Base-by-base conservation (phyloP, 768 basidiomycete genomes). In the Amanita rimosa region DNA sequence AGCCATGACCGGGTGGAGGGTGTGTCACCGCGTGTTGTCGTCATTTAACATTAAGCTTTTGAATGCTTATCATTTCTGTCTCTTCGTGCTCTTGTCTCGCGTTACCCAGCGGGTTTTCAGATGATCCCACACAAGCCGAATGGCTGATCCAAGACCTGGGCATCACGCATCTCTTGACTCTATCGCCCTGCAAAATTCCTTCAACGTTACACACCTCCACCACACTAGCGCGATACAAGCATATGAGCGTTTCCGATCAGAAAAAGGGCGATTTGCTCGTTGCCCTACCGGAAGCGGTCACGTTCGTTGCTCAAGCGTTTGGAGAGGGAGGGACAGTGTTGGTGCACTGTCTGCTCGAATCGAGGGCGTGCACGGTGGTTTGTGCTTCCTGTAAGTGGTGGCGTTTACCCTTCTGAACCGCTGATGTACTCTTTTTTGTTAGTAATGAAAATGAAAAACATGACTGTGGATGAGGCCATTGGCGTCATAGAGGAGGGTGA, bases 341-440 rank as follows among this genome's bases (percentile, higher is more conserved):
- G 19, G 70, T 83, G 17, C 71, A 79, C 59, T 79, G 68, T 31
- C 61, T 64, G 10, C 64, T 68, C n/a, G 81, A 82, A 51, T 67
- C 71, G 8, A 69, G 73, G 41, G 76, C 78, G 14, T 78, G 75
- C 55, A 66, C 71, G 27, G 71, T 71, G 24, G 72, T 66, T 29
- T 77, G 71, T 51, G 76, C 77, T 31, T 78, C 73, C 59, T 56
- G 78, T 79, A 55, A 59, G 76, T 65, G n/a, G 10, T 22, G 11
- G 11, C 17, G 10, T 11, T 22, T 16, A 6, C 13, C n/a, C 31
- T 44, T 22, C 11, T 10, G 38, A n/a, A n/a, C 51, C 17, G 51
- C 52, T 46, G 14, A 16, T 10, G 0, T 29, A 13, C 13, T 31
- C 31, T 31, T 31, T n/a, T 13, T 31, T 4, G 31, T 13, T 13